These are phyloP conservation scores for Yarrowia divulgata DNA, from an alignment of 805 yeast species.

Conservation along the genomic window DNA sequence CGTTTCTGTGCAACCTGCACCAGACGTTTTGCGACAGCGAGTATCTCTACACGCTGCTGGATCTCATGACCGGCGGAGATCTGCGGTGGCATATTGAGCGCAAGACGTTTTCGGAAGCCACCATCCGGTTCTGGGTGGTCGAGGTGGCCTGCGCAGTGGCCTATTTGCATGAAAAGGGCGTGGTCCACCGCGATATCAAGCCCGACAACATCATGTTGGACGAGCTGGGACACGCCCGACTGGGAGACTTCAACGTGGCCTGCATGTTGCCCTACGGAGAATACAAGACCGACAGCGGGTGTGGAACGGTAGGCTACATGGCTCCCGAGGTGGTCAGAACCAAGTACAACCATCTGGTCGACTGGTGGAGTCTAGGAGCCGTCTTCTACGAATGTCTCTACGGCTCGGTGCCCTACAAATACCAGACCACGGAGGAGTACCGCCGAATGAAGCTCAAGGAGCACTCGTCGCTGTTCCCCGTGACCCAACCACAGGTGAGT, in stretches of 20 bases:
- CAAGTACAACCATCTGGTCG: conserved; percentile 46
- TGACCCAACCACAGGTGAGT: conserved; percentile 41
- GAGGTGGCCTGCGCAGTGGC: conserved; percentile 87
- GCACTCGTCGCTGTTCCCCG: conserved; percentile 34
- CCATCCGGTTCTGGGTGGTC: conserved; percentile 78
- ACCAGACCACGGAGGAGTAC: conserved; percentile 32
- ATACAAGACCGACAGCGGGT: conserved; percentile 57
- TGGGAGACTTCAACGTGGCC: conserved; percentile 60
- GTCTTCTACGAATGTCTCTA: conserved; percentile 49
- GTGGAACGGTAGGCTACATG: conserved; percentile 78
- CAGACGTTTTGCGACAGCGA: conserved; percentile 94
- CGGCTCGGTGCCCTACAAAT: conserved; percentile 46
- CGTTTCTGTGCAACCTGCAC: conserved; percentile 89
- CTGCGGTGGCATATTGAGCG: conserved; percentile 70
- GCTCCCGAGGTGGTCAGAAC: conserved; percentile 65
- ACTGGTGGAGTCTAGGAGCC: conserved; percentile 51
- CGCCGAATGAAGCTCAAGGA: conserved; percentile 40
- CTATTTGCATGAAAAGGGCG: conserved; percentile 63
- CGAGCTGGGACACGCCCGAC: conserved; percentile 70
- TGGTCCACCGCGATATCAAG: conserved; percentile 75
- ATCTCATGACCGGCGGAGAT: conserved; percentile 94
- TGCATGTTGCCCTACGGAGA: conserved; percentile 61
- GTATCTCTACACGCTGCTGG: conserved; percentile 87
- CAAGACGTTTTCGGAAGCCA: conserved; percentile 73
- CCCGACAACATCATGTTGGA: conserved; percentile 71